These are phyloP conservation scores for Sanghuangporus weigelae DNA, from an alignment of 1,284 basidiomycete species.

Conservation along the genomic window DNA sequence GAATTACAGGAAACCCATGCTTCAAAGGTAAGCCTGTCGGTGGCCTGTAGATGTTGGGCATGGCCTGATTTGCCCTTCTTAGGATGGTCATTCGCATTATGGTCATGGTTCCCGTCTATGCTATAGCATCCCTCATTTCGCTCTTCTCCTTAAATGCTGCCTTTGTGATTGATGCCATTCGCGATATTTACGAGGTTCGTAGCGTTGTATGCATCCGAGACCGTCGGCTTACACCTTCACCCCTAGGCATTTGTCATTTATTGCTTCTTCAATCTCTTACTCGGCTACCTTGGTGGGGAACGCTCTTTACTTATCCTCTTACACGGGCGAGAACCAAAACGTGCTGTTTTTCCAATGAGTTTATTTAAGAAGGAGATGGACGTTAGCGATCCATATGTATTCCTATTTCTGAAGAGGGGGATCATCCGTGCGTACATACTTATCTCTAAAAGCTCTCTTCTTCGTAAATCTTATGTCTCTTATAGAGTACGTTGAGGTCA, in stretches of 20 bases:
- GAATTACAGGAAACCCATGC: constrained; percentile 79
- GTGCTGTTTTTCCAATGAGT: constrained; percentile 81
- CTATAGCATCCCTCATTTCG: constrained; percentile 86
- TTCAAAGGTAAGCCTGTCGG: constrained; percentile 59
- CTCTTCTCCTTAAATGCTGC: constrained; percentile 93
- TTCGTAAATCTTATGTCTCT: background rate
- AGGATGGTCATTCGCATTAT: constrained; percentile 95
- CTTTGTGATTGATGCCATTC: constrained; percentile 92
- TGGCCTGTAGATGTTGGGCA: constrained; percentile 26
- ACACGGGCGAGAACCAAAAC: constrained; percentile 85
- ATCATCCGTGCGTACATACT: constrained; percentile 71
- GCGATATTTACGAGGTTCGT: constrained; percentile 93
- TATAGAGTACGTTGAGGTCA: constrained; percentile 96
- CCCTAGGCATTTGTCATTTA: constrained; percentile 93
- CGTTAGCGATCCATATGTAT: constrained; percentile 89
- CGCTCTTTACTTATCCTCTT: constrained; percentile 87
- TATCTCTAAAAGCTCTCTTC: background rate
- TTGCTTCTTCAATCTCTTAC: constrained; percentile 80
- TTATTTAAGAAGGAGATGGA: constrained; percentile 79
- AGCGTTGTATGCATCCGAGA: background rate
- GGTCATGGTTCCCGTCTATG: constrained; percentile 96
- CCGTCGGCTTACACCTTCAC: background rate
- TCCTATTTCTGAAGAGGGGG: constrained; percentile 91
- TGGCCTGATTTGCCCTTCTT: background rate
- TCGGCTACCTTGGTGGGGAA: constrained; percentile 90